Evolutionary conservation across 495 filamentous ascomycete species (phyloP).

Genomic region (Xylaria palmicola): DNA sequence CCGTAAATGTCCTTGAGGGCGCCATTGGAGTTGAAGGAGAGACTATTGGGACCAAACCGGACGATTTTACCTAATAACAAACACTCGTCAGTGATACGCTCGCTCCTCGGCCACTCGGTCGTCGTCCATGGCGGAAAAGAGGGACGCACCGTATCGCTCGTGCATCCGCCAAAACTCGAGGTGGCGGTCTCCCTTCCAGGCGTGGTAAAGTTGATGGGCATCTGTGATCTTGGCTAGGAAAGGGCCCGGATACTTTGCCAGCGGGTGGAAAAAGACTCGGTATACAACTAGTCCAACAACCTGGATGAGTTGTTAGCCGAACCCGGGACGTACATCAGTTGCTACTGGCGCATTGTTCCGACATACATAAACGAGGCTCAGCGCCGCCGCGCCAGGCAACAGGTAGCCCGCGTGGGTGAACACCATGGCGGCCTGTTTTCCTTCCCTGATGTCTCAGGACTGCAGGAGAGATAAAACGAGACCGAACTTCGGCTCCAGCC

Average conservation of each 20-base stretch:
- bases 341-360: neutral
- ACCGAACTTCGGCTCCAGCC: neutral
- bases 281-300: conserved; percentile 43
- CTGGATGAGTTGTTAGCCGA: conserved; percentile 16
- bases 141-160: conserved; percentile 52
- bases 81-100: neutral
- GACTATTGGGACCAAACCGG: conserved; percentile 59
- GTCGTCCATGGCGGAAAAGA: neutral
- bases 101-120: neutral
- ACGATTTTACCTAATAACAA: conserved; percentile 45
- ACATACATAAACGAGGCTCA: conserved; percentile 27
- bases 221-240: conserved; percentile 57
- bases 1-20: conserved; percentile 64
- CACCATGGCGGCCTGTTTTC: neutral
- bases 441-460: neutral
- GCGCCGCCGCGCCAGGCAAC: conserved; percentile 8
- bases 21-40: conserved; percentile 57
- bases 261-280: conserved; percentile 59
- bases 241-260: conserved; percentile 67
- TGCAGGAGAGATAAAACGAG: neutral
- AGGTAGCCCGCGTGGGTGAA: conserved; percentile 2
- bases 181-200: conserved; percentile 59
- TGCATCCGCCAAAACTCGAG: conserved; percentile 58
- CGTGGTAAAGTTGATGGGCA: conserved; percentile 56
- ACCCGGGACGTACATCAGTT: neutral